phyloP scores from a whole-genome alignment of 768 basidiomycete species.

The Lactarius indigo region DNA sequence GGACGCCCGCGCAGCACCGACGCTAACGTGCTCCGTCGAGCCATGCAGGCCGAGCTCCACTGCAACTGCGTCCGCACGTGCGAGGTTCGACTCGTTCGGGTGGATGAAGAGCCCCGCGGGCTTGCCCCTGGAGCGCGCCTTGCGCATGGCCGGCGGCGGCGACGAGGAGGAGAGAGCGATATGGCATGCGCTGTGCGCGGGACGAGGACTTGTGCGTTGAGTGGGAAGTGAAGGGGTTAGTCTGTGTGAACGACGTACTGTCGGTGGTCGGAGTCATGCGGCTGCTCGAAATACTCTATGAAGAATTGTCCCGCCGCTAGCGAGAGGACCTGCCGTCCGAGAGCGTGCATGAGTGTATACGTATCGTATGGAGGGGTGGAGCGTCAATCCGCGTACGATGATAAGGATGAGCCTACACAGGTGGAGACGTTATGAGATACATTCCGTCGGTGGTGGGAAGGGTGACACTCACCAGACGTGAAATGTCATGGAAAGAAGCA shows the following conservation, averaged over 20 bases:
- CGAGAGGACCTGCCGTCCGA: slow-evolving; percentile 44
- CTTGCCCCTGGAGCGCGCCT: slow-evolving; percentile 47
- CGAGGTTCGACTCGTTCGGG: slow-evolving; percentile 57
- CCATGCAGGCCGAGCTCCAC: slow-evolving; percentile 49
- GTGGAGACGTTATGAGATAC: background rate
- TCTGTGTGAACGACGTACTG: background rate
- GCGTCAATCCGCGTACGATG: slow-evolving; percentile 38
- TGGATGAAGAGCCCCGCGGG: slow-evolving; percentile 53
- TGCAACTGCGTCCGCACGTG: slow-evolving; percentile 62
- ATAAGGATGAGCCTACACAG: slow-evolving; percentile 44
- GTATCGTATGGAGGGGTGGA: background rate
- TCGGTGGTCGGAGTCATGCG: slow-evolving; percentile 25
- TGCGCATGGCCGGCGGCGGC: slow-evolving; percentile 20
- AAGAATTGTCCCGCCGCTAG: slow-evolving; percentile 57
- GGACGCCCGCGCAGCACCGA: slow-evolving; percentile 34
- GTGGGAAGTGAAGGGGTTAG: background rate
- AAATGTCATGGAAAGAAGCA: slow-evolving; percentile 72
- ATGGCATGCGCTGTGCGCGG: slow-evolving; percentile 2
- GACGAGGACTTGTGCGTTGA: background rate
- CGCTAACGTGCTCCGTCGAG: slow-evolving; percentile 45
- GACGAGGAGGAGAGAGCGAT: background rate
- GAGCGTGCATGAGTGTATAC: background rate
- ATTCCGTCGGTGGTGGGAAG: background rate
- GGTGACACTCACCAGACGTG: slow-evolving; percentile 54
- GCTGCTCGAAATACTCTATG: slow-evolving; percentile 43